Evolutionary conservation across 495 filamentous ascomycete species (phyloP).

Genomic region (Trichoderma reesei): DNA sequence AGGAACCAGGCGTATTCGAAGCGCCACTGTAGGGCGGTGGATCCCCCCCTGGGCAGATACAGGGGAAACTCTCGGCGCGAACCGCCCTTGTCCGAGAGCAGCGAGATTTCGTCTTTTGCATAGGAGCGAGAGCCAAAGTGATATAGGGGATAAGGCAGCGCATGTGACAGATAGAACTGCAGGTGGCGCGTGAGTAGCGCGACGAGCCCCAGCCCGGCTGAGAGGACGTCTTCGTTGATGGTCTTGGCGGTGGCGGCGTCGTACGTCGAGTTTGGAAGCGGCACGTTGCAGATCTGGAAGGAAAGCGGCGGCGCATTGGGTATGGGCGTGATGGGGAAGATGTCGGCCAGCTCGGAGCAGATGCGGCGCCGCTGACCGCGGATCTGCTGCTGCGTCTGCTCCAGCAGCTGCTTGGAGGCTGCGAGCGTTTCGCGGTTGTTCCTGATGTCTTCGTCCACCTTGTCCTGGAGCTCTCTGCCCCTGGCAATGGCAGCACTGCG

Average conservation of each 20-base stretch:
- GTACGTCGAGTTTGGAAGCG: conserved; percentile 70
- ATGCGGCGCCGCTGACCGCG: conserved; percentile 78
- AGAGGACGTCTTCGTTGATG: conserved; percentile 51
- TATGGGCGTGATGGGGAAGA: conserved; percentile 71
- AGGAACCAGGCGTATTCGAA: conserved; percentile 95
- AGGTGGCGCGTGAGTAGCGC: conserved; percentile 67
- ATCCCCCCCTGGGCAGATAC: conserved; percentile 54
- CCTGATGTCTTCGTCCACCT: conserved; percentile 43
- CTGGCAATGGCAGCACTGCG: conserved; percentile 55
- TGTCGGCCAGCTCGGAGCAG: conserved; percentile 64
- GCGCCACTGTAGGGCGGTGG: conserved; percentile 58
- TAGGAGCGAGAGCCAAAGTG: conserved; percentile 62
- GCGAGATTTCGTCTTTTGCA: conserved; percentile 71
- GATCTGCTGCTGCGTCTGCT: conserved; percentile 49
- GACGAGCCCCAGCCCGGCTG: conserved; percentile 75
- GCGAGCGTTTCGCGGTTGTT: conserved; percentile 50
- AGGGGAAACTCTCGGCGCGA: conserved; percentile 60
- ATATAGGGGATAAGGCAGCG: conserved; percentile 72
- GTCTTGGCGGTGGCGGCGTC: conserved; percentile 27
- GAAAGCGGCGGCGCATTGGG: conserved; percentile 43
- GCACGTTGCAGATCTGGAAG: conserved; percentile 66
- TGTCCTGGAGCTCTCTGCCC: conserved; percentile 50
- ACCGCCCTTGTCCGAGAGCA: conserved; percentile 45
- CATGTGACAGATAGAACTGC: conserved; percentile 70
- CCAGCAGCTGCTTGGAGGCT: conserved; percentile 42